Evolutionary conservation across 768 basidiomycete species (phyloP).

Genomic region (Boletus tylopilopsis): DNA sequence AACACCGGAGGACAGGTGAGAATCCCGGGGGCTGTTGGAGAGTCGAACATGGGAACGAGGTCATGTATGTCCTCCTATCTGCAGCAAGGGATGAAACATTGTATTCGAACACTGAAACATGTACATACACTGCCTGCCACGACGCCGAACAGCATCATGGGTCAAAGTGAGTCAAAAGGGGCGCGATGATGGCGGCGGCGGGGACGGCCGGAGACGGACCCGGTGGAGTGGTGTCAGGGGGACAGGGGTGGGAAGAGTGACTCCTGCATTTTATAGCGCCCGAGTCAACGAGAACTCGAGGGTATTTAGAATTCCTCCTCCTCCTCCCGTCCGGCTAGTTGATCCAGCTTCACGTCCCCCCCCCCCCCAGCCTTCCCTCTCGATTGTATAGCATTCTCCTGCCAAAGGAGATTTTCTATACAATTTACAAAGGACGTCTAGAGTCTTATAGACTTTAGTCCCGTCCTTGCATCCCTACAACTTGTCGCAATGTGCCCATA

Average conservation of each 20-base stretch:
- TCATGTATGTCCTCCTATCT: too few species aligned
- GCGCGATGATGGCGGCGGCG: neutral
- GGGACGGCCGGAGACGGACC: conserved; percentile 18
- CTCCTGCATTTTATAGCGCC: conserved; percentile 32
- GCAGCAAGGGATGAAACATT: too few species aligned
- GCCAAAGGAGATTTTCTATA: conserved; percentile 16
- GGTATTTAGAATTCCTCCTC: conserved; percentile 23
- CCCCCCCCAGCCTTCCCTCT: neutral
- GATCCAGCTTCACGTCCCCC: neutral
- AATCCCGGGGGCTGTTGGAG: neutral
- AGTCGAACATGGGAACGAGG: too few species aligned
- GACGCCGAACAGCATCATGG: too few species aligned
- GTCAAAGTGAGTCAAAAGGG: neutral
- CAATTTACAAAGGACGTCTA: conserved; percentile 39
- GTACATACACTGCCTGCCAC: too few species aligned
- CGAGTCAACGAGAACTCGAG: conserved; percentile 19
- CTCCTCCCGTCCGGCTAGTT: neutral
- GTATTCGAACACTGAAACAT: too few species aligned
- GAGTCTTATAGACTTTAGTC: conserved; percentile 38
- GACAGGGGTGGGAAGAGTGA: conserved; percentile 23
- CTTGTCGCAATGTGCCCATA: conserved; percentile 39
- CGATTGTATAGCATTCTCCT: conserved; percentile 25
- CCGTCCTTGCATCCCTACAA: conserved; percentile 21
- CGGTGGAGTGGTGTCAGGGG: conserved; percentile 25
- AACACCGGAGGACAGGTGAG: too few species aligned